Base-by-base conservation (phyloP, 148 eudicot genomes). In the Bassia scoparia region DNA sequence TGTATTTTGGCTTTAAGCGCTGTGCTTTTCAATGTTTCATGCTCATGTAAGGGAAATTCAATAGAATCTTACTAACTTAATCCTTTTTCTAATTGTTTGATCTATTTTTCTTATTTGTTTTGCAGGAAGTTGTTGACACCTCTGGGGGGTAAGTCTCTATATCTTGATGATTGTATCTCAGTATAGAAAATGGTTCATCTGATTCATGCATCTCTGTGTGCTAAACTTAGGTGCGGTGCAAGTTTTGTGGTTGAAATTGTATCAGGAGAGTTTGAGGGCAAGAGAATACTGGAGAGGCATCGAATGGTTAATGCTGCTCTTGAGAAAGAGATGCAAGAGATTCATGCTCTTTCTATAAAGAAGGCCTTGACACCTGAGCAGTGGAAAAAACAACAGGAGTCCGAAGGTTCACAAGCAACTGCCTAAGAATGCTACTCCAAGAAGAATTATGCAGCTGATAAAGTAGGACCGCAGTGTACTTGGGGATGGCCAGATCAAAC, bases 251-350 rank as follows among this genome's bases (percentile, higher is more conserved):
- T 93, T 6, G 92, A 85, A 77, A 88, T 93, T 41, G 98, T 90
- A 26, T 89, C 98, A 0, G 82, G 81, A 49, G 83, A 90, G 54
- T 93, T 93, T 71, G 97, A 88, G 72, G 98, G 98, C 31, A 93
- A 93, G 81, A 85, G 92, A 63, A 69, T 93, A 72, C 81, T 93
- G 70, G 98, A 93, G 82, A 89, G 98, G 95, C 98, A 93, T 78
- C 83, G 98, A 18, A 80, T 93, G 86, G 98, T 93, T 53, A 93
- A 93, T 78, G 81, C 86, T 52, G 97, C 95, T 29, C 66, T 93
- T 63, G 87, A 76, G 56, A 88, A 86, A 59, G 97, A 93, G 83
- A 87, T 93, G 97, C 83, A 93, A 76, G 87, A 89, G 71, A 93
- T 93, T 69, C 98, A 93, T 46, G 98, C 98, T 61, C 89, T 93